A percentile compares a stretch with the other conserved stretches of the same genome.
Evolutionary conservation across 768 basidiomycete genomes (phyloP).

Genomic region (Amanita molliuscula): DNA sequence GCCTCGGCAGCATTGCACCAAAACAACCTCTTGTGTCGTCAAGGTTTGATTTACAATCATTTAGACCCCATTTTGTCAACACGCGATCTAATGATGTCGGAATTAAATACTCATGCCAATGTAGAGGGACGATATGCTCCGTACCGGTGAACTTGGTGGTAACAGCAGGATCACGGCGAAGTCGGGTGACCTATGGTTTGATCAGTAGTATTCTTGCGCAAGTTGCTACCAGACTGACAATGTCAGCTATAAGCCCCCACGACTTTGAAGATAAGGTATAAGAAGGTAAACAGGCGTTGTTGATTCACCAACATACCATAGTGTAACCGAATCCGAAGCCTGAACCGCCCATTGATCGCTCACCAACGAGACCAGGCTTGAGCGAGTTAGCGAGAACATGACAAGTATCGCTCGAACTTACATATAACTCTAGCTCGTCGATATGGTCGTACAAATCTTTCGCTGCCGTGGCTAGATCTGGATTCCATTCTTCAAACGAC

Average conservation of each 20-base stretch:
- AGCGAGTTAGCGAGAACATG: not conserved
- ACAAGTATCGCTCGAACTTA: slow-evolving; percentile 3
- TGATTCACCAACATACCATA: slow-evolving; percentile 11
- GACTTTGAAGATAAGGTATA: slow-evolving; percentile 7
- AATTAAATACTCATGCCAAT: not conserved
- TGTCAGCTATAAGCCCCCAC: slow-evolving; percentile 13
- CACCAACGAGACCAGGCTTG: slow-evolving; percentile 13
- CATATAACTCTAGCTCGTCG: slow-evolving; percentile 27
- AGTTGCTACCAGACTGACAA: slow-evolving; percentile 7
- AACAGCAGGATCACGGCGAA: slow-evolving; percentile 14
- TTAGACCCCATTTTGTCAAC: slow-evolving; percentile 14
- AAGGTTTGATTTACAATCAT: slow-evolving; percentile 10
- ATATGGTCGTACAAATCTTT: slow-evolving; percentile 20
- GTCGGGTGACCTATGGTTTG: slow-evolving; percentile 11
- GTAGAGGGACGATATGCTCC: not conserved
- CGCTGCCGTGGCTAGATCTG: slow-evolving; percentile 15
- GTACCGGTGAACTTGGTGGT: slow-evolving; percentile 10
- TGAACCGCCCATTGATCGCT: slow-evolving; percentile 6
- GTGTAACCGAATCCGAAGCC: slow-evolving; percentile 16
- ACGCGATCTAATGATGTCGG: not conserved
- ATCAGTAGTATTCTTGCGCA: not conserved
- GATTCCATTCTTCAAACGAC: slow-evolving; percentile 23
- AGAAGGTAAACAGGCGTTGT: not conserved
- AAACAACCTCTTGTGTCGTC: slow-evolving; percentile 11
- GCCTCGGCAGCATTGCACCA: slow-evolving; percentile 12